A percentile compares a stretch with the other conserved stretches of the same genome.
Conservation (phyloP, 2,329 filamentous ascomycete genomes). For the Chaetomium sp. region DNA sequence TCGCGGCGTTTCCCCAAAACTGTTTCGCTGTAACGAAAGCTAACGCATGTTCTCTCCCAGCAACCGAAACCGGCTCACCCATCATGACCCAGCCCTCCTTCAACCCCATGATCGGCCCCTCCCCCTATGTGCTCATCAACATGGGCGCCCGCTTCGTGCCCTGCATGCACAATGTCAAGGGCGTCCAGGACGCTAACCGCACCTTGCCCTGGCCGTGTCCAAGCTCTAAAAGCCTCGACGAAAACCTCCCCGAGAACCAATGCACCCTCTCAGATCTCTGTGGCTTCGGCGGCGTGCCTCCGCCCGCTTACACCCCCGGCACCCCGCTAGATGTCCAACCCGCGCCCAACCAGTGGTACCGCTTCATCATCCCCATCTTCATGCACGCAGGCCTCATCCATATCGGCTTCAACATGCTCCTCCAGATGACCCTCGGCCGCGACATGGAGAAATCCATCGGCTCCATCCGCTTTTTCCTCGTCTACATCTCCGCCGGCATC, state of each 20-base stretch:
- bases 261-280: conserved; percentile 78
- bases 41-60: conserved; percentile 34
- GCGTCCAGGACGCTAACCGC: conserved; percentile 48
- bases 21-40: background rate
- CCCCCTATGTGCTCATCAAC: conserved; percentile 83
- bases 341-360: conserved; percentile 88
- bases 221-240: conserved; percentile 58
- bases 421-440: conserved; percentile 81
- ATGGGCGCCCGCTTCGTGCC: conserved; percentile 91
- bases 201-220: conserved; percentile 70
- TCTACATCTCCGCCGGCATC: conserved; percentile 87
- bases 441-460: conserved; percentile 94
- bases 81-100: conserved; percentile 78
- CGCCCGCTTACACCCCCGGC: conserved; percentile 52
- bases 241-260: conserved; percentile 39
- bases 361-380: conserved; percentile 94
- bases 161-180: conserved; percentile 82
- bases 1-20: background rate
- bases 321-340: conserved; percentile 41
- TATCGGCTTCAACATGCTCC: conserved; percentile 89
- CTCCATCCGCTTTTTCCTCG: conserved; percentile 76
- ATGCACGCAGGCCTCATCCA: conserved; percentile 90
- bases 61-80: conserved; percentile 67
- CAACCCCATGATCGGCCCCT: conserved; percentile 97
- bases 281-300: conserved; percentile 70